phyloP scores from a whole-genome alignment of 2,329 filamentous ascomycete genomes.

The Fusarium piperis region DNA sequence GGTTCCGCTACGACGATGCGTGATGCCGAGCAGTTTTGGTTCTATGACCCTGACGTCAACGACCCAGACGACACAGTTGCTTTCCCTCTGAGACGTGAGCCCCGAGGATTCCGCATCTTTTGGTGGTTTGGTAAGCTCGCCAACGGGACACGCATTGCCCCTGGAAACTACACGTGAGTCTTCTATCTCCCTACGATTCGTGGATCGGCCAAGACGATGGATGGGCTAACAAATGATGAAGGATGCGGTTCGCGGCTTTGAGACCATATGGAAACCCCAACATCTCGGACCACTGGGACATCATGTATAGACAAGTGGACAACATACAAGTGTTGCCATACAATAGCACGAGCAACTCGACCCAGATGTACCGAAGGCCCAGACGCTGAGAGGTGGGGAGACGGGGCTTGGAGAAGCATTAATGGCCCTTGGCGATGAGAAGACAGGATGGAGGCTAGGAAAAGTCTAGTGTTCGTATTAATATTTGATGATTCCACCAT shows the following conservation, averaged over 20 bases:
- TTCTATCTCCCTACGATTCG: background rate
- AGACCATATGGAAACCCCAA: slow-evolving; percentile 54
- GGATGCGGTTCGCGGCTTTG: slow-evolving; percentile 54
- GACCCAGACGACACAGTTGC: slow-evolving; percentile 51
- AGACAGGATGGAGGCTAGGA: background rate
- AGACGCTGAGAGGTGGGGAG: background rate
- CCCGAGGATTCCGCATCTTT: slow-evolving; percentile 47
- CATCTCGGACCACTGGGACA: slow-evolving; percentile 54
- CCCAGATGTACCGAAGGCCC: slow-evolving; percentile 22
- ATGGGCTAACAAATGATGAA: slow-evolving; percentile 27
- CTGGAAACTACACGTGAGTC: slow-evolving; percentile 54
- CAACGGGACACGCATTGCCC: slow-evolving; percentile 52
- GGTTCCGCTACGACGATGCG: slow-evolving; percentile 55
- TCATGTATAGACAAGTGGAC: slow-evolving; percentile 46
- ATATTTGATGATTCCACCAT: background rate
- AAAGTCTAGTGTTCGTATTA: background rate
- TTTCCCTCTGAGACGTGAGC: slow-evolving; percentile 49
- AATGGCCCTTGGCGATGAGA: background rate
- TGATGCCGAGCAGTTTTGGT: slow-evolving; percentile 44
- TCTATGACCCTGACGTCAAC: slow-evolving; percentile 49
- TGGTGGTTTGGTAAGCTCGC: slow-evolving; percentile 57
- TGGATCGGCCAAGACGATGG: background rate
- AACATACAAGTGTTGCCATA: slow-evolving; percentile 49
- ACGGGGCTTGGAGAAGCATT: background rate
- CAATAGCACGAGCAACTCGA: slow-evolving; percentile 43